Conservation (phyloP, 176 grass and related monocot species). For the Eleusine coracana region DNA sequence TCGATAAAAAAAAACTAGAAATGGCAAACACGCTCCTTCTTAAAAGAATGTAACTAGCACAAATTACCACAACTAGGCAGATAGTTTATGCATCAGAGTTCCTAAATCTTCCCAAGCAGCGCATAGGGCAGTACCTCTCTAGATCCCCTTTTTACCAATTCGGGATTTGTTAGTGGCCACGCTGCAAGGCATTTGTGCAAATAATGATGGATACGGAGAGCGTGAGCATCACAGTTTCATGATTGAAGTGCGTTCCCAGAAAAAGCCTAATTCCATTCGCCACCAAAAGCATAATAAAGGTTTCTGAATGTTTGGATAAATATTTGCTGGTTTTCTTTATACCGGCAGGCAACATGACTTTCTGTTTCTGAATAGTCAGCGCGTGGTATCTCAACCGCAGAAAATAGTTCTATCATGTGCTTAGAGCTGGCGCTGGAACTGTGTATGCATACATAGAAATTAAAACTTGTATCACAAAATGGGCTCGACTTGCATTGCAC, state of each 20-base stretch:
- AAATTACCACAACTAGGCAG: background rate
- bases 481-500: no score
- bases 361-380: background rate
- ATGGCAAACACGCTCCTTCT: background rate
- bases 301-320: background rate
- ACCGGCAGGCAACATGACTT: background rate
- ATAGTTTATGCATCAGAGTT: background rate
- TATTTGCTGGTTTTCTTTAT: constrained; percentile 1
- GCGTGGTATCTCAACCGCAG: background rate
- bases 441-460: no score
- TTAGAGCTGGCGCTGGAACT: no score
- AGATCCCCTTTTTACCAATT: background rate
- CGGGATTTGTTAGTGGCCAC: background rate
- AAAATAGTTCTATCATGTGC: no score
- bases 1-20: no score
- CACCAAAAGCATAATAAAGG: background rate
- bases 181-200: background rate
- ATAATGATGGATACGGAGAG: background rate
- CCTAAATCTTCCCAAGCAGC: background rate
- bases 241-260: background rate
- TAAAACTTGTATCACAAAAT: no score
- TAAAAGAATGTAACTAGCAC: background rate
- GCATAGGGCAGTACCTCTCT: no score
- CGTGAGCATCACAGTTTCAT: background rate
- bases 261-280: constrained; percentile 11